Base-by-base conservation (phyloP, 1,139 yeast genomes). In the Yamadazyma conglobata region DNA sequence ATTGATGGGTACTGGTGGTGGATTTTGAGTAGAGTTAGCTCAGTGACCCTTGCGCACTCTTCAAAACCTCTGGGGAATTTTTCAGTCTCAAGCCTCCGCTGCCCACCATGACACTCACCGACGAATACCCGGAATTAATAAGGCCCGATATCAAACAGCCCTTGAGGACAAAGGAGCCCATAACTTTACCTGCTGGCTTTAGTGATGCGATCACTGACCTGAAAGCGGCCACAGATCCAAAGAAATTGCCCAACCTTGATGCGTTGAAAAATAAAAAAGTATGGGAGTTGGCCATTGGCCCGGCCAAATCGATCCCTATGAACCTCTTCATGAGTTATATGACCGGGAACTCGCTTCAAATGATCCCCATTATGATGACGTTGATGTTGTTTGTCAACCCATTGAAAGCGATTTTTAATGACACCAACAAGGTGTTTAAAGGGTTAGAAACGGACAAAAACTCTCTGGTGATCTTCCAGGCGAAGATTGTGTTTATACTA, bases 361-460 rank as follows among this genome's bases (percentile, higher is more conserved):
- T 91, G 42, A 88, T 91, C 37, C 93, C 96, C 4, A 82, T 91
- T 34, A 82, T 88, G 59, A 89, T 88, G 86, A 84, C 96, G 0
- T 58, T 85, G 24, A 86, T 83, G 87, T 65, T 91, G 48, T 76
- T 91, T 43, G 73, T 81, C 45, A 80, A 77, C 27, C 95, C 97
- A 0, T 47, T 86, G 24, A 80, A 77, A 47, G 86, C 94, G 19
- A 78, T 91, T 2, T 56, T 80, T 28, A 58, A 65, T 19, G 71
- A 64, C 9, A 75, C 84, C 2, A 70, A 70, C 39, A 47, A 63
- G 9, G 53, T 59, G 2, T 78, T 78, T 47, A 50, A 44, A 22
- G 54, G 42, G 50, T 67, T 47, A 40, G 54, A 38, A 45, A 70
- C 55, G 34, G 54, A 64, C 4, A 58, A 54, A 7, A 70, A 64